Base-by-base conservation (phyloP, 2,329 filamentous ascomycete genomes). In the Colletotrichum tofieldiae region DNA sequence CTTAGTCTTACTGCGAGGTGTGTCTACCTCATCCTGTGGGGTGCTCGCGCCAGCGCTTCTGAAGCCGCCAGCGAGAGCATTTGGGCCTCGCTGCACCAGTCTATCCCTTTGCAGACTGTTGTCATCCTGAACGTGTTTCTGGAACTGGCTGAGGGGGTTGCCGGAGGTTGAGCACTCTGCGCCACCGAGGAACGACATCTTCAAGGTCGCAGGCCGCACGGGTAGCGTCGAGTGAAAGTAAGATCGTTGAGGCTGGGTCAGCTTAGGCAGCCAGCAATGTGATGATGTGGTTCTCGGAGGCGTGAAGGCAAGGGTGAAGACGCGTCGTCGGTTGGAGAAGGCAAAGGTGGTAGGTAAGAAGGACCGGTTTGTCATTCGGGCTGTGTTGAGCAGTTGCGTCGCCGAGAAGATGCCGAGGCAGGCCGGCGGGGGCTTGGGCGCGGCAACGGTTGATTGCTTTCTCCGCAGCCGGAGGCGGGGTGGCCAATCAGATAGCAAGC, bases 141-240 rank as follows among this genome's bases (percentile, higher is more conserved):
- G 94, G 82, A 99, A 97, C 87, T 98, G 96, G 81, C 94, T 96
- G 78, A 99, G 91, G 70, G 97, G 96, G 83, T 99, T 99, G 79
- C 93, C 94, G 75, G 94, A 95, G 74, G 96, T 97, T 68, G 96
- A 98, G 88, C 96, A 99, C 86, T 98, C 96, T 77, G 96, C 93
- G 77, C 96, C 95, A 84, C 94, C 94, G 78, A 98, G 89, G 83
- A 99, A 98, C 67, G 96, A 98, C 96, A 99, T 98, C 76, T 74
- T 86, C 77, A 65, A 71, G 72, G 65, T 58, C 58, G 59, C 60
- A 32, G 23, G 35, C 29, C 43, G 39, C 35, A 32, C 41, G 35
- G 20, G 20, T 37, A 23, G 37, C 23, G 37, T 23, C 55, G 43
- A 23, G 18, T 7, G 41, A n/a, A 35, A 12, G n/a, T 39, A 2